Conservation (phyloP, 2,329 filamentous ascomycete genomes). For the Phoma sp. region DNA sequence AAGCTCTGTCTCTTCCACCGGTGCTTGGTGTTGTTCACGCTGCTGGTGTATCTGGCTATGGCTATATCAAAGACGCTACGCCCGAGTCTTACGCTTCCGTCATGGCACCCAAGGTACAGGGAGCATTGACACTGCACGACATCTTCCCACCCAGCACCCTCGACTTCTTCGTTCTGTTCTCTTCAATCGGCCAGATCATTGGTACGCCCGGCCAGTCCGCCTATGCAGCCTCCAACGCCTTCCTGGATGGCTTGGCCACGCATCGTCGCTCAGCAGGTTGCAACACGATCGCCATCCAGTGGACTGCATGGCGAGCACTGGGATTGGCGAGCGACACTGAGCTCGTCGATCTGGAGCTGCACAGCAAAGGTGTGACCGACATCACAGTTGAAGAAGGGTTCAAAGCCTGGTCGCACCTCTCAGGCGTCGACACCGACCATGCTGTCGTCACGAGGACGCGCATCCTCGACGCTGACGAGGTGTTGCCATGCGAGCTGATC, state of each 20-base stretch:
- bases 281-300: conserved; percentile 52
- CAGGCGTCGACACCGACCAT: conserved; percentile 46
- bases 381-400: conserved; percentile 52
- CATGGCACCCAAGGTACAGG: conserved; percentile 40
- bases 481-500: conserved; percentile 22
- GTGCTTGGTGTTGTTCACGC: conserved; percentile 53
- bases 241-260: conserved; percentile 35
- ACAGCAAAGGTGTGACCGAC: conserved; percentile 52
- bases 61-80: conserved; percentile 45
- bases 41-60: conserved; percentile 48
- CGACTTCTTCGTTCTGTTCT: conserved; percentile 39
- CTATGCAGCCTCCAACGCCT: conserved; percentile 40
- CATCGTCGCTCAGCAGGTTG: conserved; percentile 44
- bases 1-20: conserved; percentile 46
- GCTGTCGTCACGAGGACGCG: conserved; percentile 47
- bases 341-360: conserved; percentile 51
- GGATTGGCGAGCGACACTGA: conserved; percentile 49
- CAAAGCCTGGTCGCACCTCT: conserved; percentile 50
- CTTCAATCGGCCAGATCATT: conserved; percentile 33
- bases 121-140: conserved; percentile 35
- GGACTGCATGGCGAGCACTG: conserved; percentile 52
- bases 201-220: conserved; percentile 31
- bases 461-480: conserved; percentile 42
- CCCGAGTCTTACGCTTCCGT: conserved; percentile 39
- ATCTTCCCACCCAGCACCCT: conserved; percentile 33